Conservation (phyloP, 352 stramenopile genomes). For the Pythium dissotocum region DNA sequence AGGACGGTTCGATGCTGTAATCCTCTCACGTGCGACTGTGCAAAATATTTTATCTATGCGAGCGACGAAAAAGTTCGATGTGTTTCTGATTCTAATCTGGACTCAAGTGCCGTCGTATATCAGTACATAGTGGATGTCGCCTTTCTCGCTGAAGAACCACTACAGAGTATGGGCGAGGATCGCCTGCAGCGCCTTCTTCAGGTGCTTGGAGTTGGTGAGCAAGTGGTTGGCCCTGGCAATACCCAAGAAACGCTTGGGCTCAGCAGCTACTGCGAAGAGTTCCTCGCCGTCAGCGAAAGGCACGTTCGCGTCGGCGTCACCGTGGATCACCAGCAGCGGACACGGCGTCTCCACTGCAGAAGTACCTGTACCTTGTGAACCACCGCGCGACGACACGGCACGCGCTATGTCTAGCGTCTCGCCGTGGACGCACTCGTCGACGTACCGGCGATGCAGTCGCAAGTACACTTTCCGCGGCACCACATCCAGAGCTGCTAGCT, state of each 20-base stretch:
- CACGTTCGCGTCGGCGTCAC: slow-evolving; percentile 58
- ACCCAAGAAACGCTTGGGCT: slow-evolving; percentile 56
- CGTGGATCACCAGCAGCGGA: slow-evolving; percentile 69
- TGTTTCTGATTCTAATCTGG: too few species aligned
- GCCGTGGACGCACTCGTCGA: slow-evolving; percentile 47
- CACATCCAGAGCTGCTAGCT: slow-evolving; percentile 16
- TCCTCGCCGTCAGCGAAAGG: slow-evolving; percentile 53
- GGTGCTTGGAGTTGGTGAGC: slow-evolving; percentile 70
- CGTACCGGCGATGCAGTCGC: slow-evolving; percentile 47
- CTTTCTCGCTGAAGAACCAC: too few species aligned
- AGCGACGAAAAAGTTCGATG: too few species aligned
- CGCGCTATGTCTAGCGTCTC: slow-evolving; percentile 45
- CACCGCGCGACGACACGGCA: slow-evolving; percentile 30
- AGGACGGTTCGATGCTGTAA: too few species aligned
- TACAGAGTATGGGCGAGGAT: slow-evolving; percentile 33
- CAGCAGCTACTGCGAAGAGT: slow-evolving; percentile 51
- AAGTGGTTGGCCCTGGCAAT: slow-evolving; percentile 75
- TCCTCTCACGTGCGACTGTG: too few species aligned
- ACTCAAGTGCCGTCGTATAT: too few species aligned
- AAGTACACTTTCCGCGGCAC: slow-evolving; percentile 53
- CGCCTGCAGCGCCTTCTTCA: slow-evolving; percentile 62
- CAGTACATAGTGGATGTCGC: too few species aligned
- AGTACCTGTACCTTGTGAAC: too few species aligned
- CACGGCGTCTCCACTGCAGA: slow-evolving; percentile 13
- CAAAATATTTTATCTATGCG: too few species aligned